phyloP scores from a whole-genome alignment of 306 rosid species.

The Rubus parviflorus region DNA sequence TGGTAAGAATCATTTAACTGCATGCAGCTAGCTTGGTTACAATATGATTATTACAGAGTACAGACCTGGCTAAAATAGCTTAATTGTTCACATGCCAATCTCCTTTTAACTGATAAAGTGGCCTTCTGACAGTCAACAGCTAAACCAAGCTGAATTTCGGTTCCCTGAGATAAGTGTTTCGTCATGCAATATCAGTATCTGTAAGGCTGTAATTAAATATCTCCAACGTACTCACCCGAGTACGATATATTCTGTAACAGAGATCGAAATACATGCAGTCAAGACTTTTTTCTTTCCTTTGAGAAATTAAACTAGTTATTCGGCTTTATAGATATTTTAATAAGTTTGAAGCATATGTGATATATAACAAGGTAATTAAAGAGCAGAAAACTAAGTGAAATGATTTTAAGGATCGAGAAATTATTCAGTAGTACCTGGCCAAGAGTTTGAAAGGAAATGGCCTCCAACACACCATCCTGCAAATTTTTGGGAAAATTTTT shows the following conservation, averaged over 20 bases:
- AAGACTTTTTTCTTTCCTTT: neutral
- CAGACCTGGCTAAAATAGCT: conserved; percentile 81
- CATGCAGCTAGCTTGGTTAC: neutral
- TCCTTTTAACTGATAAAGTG: conserved; percentile 77
- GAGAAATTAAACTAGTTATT: neutral
- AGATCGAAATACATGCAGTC: neutral
- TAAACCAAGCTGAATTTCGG: conserved; percentile 93
- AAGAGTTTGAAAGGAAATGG: conserved; percentile 73
- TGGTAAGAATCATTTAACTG: neutral
- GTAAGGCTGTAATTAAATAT: neutral
- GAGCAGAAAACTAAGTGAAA: neutral
- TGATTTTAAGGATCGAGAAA: neutral
- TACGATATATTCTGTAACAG: neutral
- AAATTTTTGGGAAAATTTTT: conserved; percentile 61
- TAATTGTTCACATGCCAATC: conserved; percentile 91
- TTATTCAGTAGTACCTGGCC: conserved; percentile 67
- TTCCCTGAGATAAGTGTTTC: conserved; percentile 55
- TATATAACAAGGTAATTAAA: neutral
- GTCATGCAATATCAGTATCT: conserved; percentile 20
- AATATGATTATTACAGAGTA: neutral
- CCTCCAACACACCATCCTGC: conserved; percentile 69
- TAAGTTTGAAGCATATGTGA: neutral
- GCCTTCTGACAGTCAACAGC: conserved; percentile 91
- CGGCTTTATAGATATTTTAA: too few relatives aligned
- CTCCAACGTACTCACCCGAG: neutral